phyloP scores from a whole-genome alignment of 805 yeast genomes.

The Starmerella riodocensis region DNA sequence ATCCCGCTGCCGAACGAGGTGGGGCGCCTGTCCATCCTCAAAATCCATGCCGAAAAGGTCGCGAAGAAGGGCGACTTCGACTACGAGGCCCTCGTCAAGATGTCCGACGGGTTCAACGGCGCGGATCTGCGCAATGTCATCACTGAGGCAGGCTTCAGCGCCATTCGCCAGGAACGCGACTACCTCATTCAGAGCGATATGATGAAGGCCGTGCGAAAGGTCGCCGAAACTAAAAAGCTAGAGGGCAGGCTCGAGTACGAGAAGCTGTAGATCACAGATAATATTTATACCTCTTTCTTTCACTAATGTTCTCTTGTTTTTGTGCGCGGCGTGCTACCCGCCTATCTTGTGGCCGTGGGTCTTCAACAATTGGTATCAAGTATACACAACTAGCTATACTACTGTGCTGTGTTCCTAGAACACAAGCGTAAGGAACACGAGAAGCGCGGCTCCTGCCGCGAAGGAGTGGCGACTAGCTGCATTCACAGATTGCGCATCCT shows the following conservation, averaged over 20 bases:
- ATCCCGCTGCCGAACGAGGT: conserved; percentile 92
- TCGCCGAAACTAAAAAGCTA: conserved; percentile 88
- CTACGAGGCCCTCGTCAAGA: conserved; percentile 91
- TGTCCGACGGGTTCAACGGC: conserved; percentile 98
- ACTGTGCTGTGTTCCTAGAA: too few relatives aligned
- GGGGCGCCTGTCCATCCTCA: conserved; percentile 85
- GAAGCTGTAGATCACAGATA: conserved; percentile 44
- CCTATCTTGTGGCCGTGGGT: too few relatives aligned
- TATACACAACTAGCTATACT: too few relatives aligned
- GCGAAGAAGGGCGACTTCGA: conserved; percentile 91
- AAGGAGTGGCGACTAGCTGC: too few relatives aligned
- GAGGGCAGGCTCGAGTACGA: conserved; percentile 94
- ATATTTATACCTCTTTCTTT: not conserved
- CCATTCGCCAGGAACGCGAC: conserved; percentile 94
- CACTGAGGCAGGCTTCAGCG: conserved; percentile 98
- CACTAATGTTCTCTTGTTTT: too few relatives aligned
- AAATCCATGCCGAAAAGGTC: conserved; percentile 77
- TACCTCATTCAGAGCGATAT: conserved; percentile 84
- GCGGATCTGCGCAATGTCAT: conserved; percentile 94
- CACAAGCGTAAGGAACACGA: too few relatives aligned
- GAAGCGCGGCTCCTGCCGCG: too few relatives aligned
- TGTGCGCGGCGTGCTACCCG: too few relatives aligned
- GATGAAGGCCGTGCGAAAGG: conserved; percentile 97
- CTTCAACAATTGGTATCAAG: too few relatives aligned
- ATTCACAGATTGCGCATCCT: too few relatives aligned